Base-by-base conservation (phyloP, 768 basidiomycete genomes). In the Rhizopogon vulgaris region DNA sequence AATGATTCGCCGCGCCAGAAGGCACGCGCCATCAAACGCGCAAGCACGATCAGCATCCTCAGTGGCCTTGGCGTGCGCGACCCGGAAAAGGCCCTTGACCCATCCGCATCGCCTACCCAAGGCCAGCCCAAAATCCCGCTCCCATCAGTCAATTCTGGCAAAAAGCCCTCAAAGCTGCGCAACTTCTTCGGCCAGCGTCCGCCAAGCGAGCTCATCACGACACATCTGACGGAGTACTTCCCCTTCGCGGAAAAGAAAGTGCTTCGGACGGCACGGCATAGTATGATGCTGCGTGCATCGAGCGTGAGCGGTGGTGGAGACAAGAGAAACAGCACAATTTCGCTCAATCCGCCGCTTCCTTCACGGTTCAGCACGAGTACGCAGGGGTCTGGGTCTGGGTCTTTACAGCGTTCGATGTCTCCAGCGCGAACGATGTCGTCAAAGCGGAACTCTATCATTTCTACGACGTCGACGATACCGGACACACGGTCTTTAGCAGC, bases 151-250 rank as follows among this genome's bases (percentile, higher is more conserved):
- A 46, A 46, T 36, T 39, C 60, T 43, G 30, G 50, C 47, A 80
- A 80, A 59, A 72, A 76, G 8, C 80, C 84, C 3, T 79, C 80
- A 18, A 94, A 91, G 62, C 66, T 94, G 42, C 89, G 89, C 69
- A 94, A 93, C 75, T 99, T 98, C 76, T 95, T 97, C 60, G 96
- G 95, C 14, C 96, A 97, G 62, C 88, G 96, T 38, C 96, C 96
- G 0, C 94, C 96, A 0, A 92, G 89, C 70, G 96, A 98, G 68
- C 83, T 98, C 56, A 98, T 98, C 73, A 90, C 94, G 24, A 95
- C 77, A 6, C 94, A 98, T 64, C 70, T 98, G 47, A 84, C 87
- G 17, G 94, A 96, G 55, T 99, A 88, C 74, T 99, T 99, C 82
- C 96, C 96, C 1, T 79, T 80, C 56, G 85, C 92, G 3, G 93